A percentile compares a stretch with the other conserved stretches of the same genome.
Conservation (phyloP, 2,329 filamentous ascomycete genomes). For the Aspergillus persii region DNA sequence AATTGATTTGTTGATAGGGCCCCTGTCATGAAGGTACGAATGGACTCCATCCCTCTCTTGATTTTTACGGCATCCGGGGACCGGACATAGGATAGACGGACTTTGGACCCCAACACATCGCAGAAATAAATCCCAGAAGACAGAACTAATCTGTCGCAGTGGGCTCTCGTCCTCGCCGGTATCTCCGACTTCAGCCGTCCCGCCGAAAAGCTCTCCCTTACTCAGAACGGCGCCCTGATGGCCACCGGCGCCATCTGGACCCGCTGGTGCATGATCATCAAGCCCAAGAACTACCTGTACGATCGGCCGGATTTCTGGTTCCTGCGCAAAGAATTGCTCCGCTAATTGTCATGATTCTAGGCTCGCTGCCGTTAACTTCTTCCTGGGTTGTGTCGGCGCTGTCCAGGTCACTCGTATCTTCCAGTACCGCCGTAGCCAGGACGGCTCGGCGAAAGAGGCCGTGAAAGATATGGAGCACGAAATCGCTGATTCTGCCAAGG, state of each 20-base stretch:
- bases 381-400: slow-evolving; percentile 83
- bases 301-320: slow-evolving; percentile 29
- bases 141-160: slow-evolving; percentile 50
- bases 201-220: slow-evolving; percentile 86
- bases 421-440: slow-evolving; percentile 58
- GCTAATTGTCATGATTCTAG: slow-evolving; percentile 42
- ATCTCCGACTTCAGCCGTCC: slow-evolving; percentile 89
- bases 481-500: slow-evolving; percentile 36
- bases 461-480: slow-evolving; percentile 40
- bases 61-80: not conserved
- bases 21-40: slow-evolving; percentile 78
- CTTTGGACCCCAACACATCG: no score
- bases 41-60: not conserved
- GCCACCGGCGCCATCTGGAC: slow-evolving; percentile 96
- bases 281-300: slow-evolving; percentile 84
- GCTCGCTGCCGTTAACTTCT: slow-evolving; percentile 95
- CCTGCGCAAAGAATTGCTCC: not conserved
- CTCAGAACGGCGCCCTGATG: slow-evolving; percentile 86
- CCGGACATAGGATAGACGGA: not conserved
- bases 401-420: slow-evolving; percentile 78
- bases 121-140: not conserved
- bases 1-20: slow-evolving; percentile 57
- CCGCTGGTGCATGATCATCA: slow-evolving; percentile 97
- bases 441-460: slow-evolving; percentile 43
- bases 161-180: slow-evolving; percentile 88